A percentile compares a stretch with the other conserved stretches of the same genome.
These are phyloP conservation scores for Trichoderma pleuroti DNA, from an alignment of 2,329 filamentous ascomycete genomes.

Conservation along the genomic window DNA sequence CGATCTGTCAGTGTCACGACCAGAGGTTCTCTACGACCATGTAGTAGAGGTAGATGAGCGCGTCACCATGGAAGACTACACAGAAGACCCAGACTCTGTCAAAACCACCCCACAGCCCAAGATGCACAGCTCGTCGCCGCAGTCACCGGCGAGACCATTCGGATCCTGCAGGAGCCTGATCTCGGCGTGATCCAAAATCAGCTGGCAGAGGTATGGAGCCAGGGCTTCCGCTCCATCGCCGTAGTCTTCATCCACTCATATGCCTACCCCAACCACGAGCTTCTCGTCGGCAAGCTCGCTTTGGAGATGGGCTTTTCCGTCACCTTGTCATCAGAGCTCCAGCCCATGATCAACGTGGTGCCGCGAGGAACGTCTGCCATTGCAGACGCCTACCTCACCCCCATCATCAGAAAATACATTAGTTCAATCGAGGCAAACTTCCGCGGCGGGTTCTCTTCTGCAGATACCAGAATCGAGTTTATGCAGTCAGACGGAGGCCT, in stretches of 20 bases:
- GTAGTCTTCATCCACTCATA: constrained; percentile 75
- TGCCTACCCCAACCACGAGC: constrained; percentile 54
- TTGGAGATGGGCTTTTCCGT: constrained; percentile 41
- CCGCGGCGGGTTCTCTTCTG: constrained; percentile 32
- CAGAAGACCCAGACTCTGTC: constrained; percentile 58
- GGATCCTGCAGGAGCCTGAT: constrained; percentile 60
- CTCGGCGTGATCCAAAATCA: constrained; percentile 51
- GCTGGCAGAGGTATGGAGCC: constrained; percentile 57
- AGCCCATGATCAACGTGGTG: constrained; percentile 45
- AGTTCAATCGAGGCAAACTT: constrained; percentile 37
- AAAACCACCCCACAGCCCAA: constrained; percentile 43
- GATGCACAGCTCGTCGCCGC: constrained; percentile 61
- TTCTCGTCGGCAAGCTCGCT: constrained; percentile 35
- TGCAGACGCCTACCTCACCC: constrained; percentile 44
- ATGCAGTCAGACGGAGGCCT: constrained; percentile 62
- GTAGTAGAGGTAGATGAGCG: constrained; percentile 74
- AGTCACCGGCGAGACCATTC: constrained; percentile 64
- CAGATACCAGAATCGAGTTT: constrained; percentile 59
- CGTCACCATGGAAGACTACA: constrained; percentile 70
- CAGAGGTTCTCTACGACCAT: constrained; percentile 64
- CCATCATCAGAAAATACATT: constrained; percentile 36
- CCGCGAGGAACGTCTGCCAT: constrained; percentile 42
- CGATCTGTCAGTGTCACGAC: constrained; percentile 65
- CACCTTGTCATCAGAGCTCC: constrained; percentile 36
- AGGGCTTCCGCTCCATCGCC: constrained; percentile 50